Conservation (phyloP, 2,329 filamentous ascomycete genomes). For the Aspergillus costaricaensis region DNA sequence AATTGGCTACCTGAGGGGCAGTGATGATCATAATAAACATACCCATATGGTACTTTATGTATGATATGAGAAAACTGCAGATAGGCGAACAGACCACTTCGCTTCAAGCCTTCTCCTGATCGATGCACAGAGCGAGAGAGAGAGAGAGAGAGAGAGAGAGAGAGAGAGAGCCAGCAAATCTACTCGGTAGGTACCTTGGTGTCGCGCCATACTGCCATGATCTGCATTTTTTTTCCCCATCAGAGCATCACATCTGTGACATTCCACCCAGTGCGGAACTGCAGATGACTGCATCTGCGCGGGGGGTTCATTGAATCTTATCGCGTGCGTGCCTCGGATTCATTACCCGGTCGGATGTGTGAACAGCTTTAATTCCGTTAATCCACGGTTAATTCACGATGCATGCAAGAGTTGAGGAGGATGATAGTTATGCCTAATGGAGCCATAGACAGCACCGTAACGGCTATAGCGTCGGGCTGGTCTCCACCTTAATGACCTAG, state of each 20-base stretch:
- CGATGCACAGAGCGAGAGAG: too few relatives aligned
- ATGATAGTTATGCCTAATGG: too few relatives aligned
- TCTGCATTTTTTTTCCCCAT: neutral
- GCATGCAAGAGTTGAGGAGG: too few relatives aligned
- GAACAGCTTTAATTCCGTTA: too few relatives aligned
- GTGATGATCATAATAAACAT: neutral
- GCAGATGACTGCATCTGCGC: constrained; percentile 4
- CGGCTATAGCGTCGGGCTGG: too few relatives aligned
- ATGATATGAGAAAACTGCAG: neutral
- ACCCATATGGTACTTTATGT: neutral
- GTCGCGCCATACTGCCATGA: neutral
- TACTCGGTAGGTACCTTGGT: neutral
- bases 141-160: too few relatives aligned
- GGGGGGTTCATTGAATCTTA: constrained; percentile 1
- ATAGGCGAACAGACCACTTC: too few relatives aligned
- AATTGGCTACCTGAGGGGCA: neutral
- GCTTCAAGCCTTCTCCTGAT: too few relatives aligned
- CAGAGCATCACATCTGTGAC: neutral
- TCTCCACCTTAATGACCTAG: too few relatives aligned
- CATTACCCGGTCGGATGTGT: neutral
- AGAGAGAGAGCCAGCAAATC: too few relatives aligned
- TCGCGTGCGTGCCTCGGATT: neutral
- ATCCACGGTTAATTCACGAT: too few relatives aligned
- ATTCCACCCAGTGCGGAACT: constrained; percentile 1
- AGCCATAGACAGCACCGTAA: too few relatives aligned